phyloP scores from a whole-genome alignment of 305 asterid species.

The Fraxinus xanthoxyloides region DNA sequence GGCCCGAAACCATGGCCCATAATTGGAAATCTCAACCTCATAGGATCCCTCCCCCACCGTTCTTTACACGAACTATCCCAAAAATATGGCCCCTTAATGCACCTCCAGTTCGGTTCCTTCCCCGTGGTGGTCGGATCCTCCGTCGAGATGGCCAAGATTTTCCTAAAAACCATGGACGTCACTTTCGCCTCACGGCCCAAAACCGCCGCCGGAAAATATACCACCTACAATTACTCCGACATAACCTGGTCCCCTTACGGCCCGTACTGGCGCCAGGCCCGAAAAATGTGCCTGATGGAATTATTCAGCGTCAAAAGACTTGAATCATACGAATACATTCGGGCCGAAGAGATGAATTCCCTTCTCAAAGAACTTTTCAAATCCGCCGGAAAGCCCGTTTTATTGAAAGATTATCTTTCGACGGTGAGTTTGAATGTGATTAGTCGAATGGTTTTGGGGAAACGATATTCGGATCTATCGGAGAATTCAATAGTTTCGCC shows the following conservation, averaged over 20 bases:
- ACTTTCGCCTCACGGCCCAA: constrained; percentile 65
- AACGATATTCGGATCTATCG: constrained; percentile 29
- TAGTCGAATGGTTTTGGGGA: constrained; percentile 64
- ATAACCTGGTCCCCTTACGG: constrained; percentile 93
- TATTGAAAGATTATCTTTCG: constrained; percentile 35
- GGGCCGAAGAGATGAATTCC: constrained; percentile 55
- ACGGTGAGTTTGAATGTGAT: constrained; percentile 52
- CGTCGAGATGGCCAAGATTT: constrained; percentile 58
- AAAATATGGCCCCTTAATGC: constrained; percentile 73
- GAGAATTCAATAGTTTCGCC: constrained; percentile 35
- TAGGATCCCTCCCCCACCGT: constrained; percentile 72
- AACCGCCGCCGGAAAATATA: constrained; percentile 80
- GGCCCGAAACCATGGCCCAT: constrained; percentile 95
- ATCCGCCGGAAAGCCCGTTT: constrained; percentile 26
- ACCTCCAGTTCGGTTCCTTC: constrained; percentile 58
- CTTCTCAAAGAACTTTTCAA: constrained; percentile 29
- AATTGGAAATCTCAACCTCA: constrained; percentile 76
- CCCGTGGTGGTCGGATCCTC: constrained; percentile 85
- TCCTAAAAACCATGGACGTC: constrained; percentile 75
- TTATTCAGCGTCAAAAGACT: constrained; percentile 64
- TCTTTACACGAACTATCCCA: constrained; percentile 63
- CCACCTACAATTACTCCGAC: constrained; percentile 82
- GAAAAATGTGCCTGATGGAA: constrained; percentile 70
- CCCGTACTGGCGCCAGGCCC: constrained; percentile 83
- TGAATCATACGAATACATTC: constrained; percentile 66